Percentiles rank a stretch among this genome's conserved stretches.
phyloP scores from a whole-genome alignment of 164 flowering plant genomes.

The Stephania japonica region DNA sequence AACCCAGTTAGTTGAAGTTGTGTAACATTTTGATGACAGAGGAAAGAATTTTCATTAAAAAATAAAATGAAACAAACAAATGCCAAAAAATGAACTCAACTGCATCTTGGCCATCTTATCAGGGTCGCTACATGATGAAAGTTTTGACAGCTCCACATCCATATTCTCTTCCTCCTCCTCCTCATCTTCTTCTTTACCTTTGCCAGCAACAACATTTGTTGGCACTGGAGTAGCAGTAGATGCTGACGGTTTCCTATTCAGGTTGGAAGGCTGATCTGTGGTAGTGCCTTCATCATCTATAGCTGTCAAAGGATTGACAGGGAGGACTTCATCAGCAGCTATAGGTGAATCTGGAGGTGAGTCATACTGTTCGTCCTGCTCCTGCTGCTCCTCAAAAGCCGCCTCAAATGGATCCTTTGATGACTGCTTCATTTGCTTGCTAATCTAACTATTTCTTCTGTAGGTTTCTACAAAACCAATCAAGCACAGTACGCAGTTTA shows the following conservation, averaged over 20 bases:
- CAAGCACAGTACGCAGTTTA: neutral
- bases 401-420: constrained; percentile 90
- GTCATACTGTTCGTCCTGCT: constrained; percentile 34
- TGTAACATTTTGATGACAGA: neutral
- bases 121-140: constrained; percentile 61
- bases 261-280: neutral
- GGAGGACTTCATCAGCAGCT: constrained; percentile 25
- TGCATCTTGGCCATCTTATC: constrained; percentile 89
- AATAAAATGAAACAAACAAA: too few species aligned
- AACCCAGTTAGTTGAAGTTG: too few species aligned
- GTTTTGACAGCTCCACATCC: constrained; percentile 81
- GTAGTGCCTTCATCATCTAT: constrained; percentile 12
- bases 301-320: constrained; percentile 22
- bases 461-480: neutral
- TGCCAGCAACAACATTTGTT: constrained; percentile 22
- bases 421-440: constrained; percentile 37
- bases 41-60: neutral
- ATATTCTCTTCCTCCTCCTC: constrained; percentile 92
- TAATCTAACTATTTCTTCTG: neutral
- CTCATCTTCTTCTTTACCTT: constrained; percentile 73
- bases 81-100: constrained; percentile 26
- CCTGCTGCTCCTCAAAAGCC: constrained; percentile 50
- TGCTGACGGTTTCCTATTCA: constrained; percentile 12
- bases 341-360: constrained; percentile 61
- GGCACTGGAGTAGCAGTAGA: constrained; percentile 17